phyloP scores from a whole-genome alignment of 2,329 filamentous ascomycete species.

The Colletotrichum noveboracense region DNA sequence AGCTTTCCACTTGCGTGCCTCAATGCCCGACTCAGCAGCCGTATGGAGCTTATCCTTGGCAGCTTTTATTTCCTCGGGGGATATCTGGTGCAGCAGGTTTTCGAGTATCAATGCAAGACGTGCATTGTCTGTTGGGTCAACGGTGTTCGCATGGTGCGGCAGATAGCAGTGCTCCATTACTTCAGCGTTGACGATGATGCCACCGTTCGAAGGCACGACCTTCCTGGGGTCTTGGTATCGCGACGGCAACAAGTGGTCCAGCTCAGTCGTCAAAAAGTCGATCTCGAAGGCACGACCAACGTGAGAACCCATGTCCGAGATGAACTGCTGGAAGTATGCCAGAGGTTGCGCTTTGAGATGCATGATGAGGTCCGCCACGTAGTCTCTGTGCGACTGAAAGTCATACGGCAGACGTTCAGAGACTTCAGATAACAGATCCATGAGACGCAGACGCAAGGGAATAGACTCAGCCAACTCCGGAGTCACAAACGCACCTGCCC shows the following conservation, averaged over 20 bases:
- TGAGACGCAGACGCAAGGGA: constrained; percentile 65
- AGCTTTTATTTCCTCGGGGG: constrained; percentile 35
- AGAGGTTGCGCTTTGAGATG: constrained; percentile 64
- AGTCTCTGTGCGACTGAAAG: constrained; percentile 48
- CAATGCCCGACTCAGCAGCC: constrained; percentile 52
- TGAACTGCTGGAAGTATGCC: constrained; percentile 60
- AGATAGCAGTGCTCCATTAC: constrained; percentile 67
- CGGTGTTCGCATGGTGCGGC: constrained; percentile 66
- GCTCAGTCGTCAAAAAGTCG: constrained; percentile 35
- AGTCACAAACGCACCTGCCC: constrained; percentile 36
- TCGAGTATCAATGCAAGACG: constrained; percentile 75
- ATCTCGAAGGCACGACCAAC: background rate
- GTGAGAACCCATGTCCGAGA: constrained; percentile 31
- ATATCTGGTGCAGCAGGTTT: constrained; percentile 62
- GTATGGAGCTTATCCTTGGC: constrained; percentile 41
- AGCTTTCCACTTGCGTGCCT: constrained; percentile 52
- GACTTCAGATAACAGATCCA: constrained; percentile 58
- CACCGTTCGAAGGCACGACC: constrained; percentile 39
- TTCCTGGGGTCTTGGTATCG: constrained; percentile 46
- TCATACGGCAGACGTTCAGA: constrained; percentile 49
- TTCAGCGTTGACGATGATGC: constrained; percentile 44
- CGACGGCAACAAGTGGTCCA: constrained; percentile 48
- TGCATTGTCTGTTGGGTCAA: constrained; percentile 70
- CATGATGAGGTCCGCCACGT: constrained; percentile 65
- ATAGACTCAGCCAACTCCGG: constrained; percentile 59